Base-by-base conservation (phyloP, 306 rosid species). In the Rubus idaeus region DNA sequence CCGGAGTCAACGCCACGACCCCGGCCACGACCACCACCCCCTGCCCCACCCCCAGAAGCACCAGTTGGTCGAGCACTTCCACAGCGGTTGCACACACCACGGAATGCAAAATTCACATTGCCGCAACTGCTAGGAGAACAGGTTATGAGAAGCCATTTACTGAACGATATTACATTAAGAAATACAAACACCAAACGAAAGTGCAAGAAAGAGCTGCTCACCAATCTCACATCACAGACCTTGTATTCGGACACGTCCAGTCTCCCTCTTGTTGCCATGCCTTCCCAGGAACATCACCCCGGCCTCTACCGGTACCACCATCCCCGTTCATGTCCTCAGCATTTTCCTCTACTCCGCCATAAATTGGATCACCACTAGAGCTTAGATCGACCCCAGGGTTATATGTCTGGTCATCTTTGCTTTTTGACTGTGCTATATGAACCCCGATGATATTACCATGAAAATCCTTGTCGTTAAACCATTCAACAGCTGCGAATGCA, bases 191-290 rank as follows among this genome's bases (percentile, higher is more conserved):
- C 45, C 9, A 61, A 50, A 68, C 30, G 69, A 46, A 90, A 82
- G 91, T 88, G 92, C 90, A 86, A 90, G 97, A 90, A 89, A 80
- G 92, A 87, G 93, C 96, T 77, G 93, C 97, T 95, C 99, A 92
- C 97, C 99, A 83, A 95, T 89, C 71, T 95, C 99, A 92, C 89
- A 95, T 88, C 97, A 95, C 97, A 90, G 97, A 95, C 99, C 99
- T 95, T 92, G 99, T 90, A 95, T 95, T 92, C 78, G 97, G 97
- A 82, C 99, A 95, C 84, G 82, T 42, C 99, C 99, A 95, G 83
- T 95, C 99, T 79, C 99, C 97, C 42, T 95, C 99, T 81, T 95
- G 97, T 80, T 92, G 97, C 99, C 99, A 95, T 23, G 96, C 84
- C 84, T 95, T 92, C 84, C 93, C 95, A 30, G 97, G 61, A 83